Evolutionary conservation across 176 grass and related monocot species (phyloP), one percentile per base, ranked within the genome.

Genomic region (Pharus latifolius): DNA sequence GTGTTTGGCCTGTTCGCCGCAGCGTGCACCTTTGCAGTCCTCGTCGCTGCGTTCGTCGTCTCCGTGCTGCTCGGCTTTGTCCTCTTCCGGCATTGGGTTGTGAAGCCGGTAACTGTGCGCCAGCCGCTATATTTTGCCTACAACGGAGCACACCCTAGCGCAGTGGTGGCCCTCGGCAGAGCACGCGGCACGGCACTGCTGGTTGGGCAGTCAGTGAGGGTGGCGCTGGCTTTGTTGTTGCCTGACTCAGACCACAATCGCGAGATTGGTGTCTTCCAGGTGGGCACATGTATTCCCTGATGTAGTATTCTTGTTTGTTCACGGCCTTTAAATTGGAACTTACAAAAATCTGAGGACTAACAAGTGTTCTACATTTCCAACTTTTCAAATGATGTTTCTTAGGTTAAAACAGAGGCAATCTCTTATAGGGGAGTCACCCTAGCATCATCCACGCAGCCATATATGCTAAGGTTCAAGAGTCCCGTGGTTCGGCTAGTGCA

Each of bases 201-300:
- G 9, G 49, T 47, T 0, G 69, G 75, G 1, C 75, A 85, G 17
- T 35, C 28, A 4, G 75, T 79, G 15, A 73, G 16, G 34, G 75
- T 84, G 12, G 73, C 82, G 0, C 32, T 84, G 69, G 45, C 45
- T 5, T 9, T 84, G 61, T 17, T 74, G 41, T 26, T 84, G 5
- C 75, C 69, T 0, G 55, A 85, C 43, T 85, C 62, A 44, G 65
- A 69, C 5, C 62, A 80, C 62, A 85, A 85, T 9, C 76, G 47
- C 0, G 62, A 85, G 29, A 49, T 85, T 32, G 37, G 82, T 54
- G 58, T 85, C 62, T 69, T 85, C 76, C 69, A 80, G 82, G 82
- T n/a, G n/a, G n/a, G n/a, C n/a, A n/a, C n/a, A n/a, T n/a, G n/a
- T n/a, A n/a, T n/a, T n/a, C n/a, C n/a, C n/a, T n/a, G n/a, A n/a